Percentiles rank a stretch among this genome's conserved stretches.
These are phyloP conservation scores for Yamadazyma aaseri DNA, from an alignment of 1,139 yeast species.

Conservation along the genomic window DNA sequence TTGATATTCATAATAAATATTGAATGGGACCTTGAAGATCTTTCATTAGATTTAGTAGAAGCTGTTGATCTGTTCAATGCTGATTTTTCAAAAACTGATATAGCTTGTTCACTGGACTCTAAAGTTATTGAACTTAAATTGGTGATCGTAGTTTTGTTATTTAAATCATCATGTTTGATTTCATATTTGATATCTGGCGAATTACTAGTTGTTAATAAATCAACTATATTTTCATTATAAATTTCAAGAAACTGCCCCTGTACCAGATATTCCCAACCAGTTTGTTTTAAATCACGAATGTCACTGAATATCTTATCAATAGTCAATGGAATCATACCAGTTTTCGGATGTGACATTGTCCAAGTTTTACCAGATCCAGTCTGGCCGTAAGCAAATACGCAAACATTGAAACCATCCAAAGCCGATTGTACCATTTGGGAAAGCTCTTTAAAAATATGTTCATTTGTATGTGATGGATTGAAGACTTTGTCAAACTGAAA, in stretches of 20 bases:
- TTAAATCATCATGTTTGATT: conserved; percentile 66
- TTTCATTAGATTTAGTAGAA: conserved; percentile 74
- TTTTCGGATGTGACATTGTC: conserved; percentile 74
- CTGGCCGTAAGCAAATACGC: conserved; percentile 96
- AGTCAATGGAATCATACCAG: conserved; percentile 85
- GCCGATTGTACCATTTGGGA: conserved; percentile 88
- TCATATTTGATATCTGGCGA: conserved; percentile 49
- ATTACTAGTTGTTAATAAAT: conserved; percentile 43
- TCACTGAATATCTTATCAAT: conserved; percentile 69
- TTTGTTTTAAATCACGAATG: conserved; percentile 44
- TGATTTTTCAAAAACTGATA: conserved; percentile 52
- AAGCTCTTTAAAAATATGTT: conserved; percentile 74
- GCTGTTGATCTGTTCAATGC: conserved; percentile 72
- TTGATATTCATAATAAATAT: conserved; percentile 65
- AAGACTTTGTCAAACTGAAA: conserved; percentile 84
- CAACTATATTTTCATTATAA: conserved; percentile 79
- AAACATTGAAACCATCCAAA: conserved; percentile 86
- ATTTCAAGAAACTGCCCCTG: conserved; percentile 85
- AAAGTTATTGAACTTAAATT: conserved; percentile 56
- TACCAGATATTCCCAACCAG: conserved; percentile 67
- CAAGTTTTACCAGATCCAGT: conserved; percentile 96
- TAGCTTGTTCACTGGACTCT: conserved; percentile 50
- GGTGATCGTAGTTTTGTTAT: conserved; percentile 55
- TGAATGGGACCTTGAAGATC: conserved; percentile 70
- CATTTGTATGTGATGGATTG: conserved; percentile 50